Base-by-base conservation (phyloP, 495 filamentous ascomycete species). In the Daldinia concentrica region DNA sequence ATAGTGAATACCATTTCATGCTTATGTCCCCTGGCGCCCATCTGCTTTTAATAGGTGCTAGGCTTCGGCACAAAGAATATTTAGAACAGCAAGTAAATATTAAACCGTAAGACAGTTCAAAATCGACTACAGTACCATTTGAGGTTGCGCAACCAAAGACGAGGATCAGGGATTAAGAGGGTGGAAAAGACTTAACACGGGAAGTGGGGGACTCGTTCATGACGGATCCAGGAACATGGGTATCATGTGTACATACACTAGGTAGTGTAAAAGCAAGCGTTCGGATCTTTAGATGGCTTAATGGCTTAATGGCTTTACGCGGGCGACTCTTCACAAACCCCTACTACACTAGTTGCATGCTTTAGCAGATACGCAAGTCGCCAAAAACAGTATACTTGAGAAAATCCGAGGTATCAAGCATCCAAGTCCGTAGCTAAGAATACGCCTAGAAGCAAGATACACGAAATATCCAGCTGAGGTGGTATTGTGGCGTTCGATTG, bases 91-190 rank as follows among this genome's bases (percentile, higher is more conserved):
- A 58, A 17, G 30, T 36, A 37, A 17, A 36, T 24, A 3, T 57
- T 3, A n/a, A 34, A 17, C 14, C 30, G 19, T 34, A 19, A 15
- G 6, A 59, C 32, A 30, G 51, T 52, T 59, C n/a, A 12, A 29
- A 14, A 30, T 36, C 27, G 12, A 48, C 39, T 34, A 34, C 52
- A 41, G 54, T 17, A 45, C n/a, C 19, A 22, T n/a, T n/a, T n/a
- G n/a, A n/a, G 14, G 43, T 24, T 48, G 24, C 54, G 63, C 48
- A 58, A 58, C 58, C 41, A 8, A 32, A 17, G 41, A 36, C 41
- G 54, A 24, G 30, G 32, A 52, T 54, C 34, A 60, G 34, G 64
- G 56, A 22, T 66, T 55, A 4, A 4, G 36, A 29, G 15, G 22
- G 37, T 24, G 17, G 43, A 24, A 48, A 24, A 24, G 2, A 48